A percentile compares a stretch with the other conserved stretches of the same genome.
Evolutionary conservation across 2,329 filamentous ascomycete genomes (phyloP).

Genomic region (Emergomyces orientalis): DNA sequence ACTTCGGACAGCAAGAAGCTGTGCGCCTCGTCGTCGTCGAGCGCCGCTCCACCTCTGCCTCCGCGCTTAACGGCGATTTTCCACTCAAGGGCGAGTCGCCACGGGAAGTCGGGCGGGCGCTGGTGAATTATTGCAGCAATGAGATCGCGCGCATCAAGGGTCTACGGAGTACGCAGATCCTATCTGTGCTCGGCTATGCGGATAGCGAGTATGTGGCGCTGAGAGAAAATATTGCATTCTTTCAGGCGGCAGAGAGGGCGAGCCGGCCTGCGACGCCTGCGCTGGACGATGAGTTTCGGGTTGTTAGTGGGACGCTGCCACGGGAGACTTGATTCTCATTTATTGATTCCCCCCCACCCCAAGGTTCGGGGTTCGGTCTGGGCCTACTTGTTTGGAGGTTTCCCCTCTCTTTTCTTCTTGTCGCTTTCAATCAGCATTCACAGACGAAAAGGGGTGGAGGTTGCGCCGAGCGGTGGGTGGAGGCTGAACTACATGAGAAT

Average conservation of each 20-base stretch:
- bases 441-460: not conserved
- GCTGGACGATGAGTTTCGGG: conserved; percentile 19
- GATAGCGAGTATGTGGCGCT: conserved; percentile 91
- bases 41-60: conserved; percentile 34
- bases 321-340: not conserved
- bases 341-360: too few species aligned
- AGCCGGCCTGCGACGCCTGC: conserved; percentile 21
- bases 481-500: not conserved
- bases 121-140: conserved; percentile 84
- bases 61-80: conserved; percentile 34
- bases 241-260: conserved; percentile 25
- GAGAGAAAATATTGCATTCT: conserved; percentile 77
- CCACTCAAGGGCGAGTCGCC: conserved; percentile 35
- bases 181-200: conserved; percentile 72
- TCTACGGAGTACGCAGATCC: conserved; percentile 70
- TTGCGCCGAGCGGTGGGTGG: not conserved
- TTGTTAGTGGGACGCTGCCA: conserved; percentile 9
- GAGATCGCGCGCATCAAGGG: conserved; percentile 83
- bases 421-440: not conserved
- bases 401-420: not conserved
- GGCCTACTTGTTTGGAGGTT: not conserved
- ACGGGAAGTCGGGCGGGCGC: conserved; percentile 71
- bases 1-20: conserved; percentile 85
- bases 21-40: conserved; percentile 77
- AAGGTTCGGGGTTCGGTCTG: not conserved